phyloP scores from a whole-genome alignment of 2,329 filamentous ascomycete species.

The Curvularia eragrostidis region DNA sequence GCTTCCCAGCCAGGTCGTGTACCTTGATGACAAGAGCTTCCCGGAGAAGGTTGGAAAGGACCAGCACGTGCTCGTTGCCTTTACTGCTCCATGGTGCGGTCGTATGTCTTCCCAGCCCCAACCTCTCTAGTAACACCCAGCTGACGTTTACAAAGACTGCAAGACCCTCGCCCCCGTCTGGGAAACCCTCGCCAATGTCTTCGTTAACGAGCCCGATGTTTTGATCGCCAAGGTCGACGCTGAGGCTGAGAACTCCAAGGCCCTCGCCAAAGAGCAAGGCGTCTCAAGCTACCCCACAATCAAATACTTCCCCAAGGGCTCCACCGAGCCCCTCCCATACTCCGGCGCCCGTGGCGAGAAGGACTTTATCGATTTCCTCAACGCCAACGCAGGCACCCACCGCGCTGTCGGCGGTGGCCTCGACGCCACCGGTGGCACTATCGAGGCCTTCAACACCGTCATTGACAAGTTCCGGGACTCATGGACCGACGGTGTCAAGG shows the following conservation, averaged over 20 bases:
- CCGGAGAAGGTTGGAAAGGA: conserved; percentile 78
- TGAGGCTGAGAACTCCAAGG: conserved; percentile 85
- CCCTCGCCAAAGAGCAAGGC: conserved; percentile 74
- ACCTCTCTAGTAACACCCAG: neutral
- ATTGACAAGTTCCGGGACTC: conserved; percentile 73
- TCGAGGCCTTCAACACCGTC: conserved; percentile 77
- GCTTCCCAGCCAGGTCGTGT: conserved; percentile 75
- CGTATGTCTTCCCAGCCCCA: conserved; percentile 67
- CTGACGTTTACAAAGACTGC: conserved; percentile 72
- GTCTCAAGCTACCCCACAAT: conserved; percentile 93
- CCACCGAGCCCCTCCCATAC: conserved; percentile 74
- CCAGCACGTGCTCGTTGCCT: conserved; percentile 91
- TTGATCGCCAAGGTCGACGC: conserved; percentile 95
- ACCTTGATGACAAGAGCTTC: conserved; percentile 82
- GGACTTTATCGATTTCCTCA: conserved; percentile 80
- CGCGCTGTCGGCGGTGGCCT: conserved; percentile 81
- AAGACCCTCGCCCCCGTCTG: conserved; percentile 89
- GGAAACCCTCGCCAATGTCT: conserved; percentile 86
- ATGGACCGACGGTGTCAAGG: conserved; percentile 67
- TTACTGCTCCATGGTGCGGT: conserved; percentile 98
- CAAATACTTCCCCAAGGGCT: conserved; percentile 93
- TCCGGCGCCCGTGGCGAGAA: conserved; percentile 76
- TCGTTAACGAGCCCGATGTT: conserved; percentile 76
- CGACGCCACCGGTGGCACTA: conserved; percentile 78
- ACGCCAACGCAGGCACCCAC: conserved; percentile 87